Evolutionary conservation across 2,329 filamentous ascomycete species (phyloP).

Genomic region (Aspergillus pseudotamarii): DNA sequence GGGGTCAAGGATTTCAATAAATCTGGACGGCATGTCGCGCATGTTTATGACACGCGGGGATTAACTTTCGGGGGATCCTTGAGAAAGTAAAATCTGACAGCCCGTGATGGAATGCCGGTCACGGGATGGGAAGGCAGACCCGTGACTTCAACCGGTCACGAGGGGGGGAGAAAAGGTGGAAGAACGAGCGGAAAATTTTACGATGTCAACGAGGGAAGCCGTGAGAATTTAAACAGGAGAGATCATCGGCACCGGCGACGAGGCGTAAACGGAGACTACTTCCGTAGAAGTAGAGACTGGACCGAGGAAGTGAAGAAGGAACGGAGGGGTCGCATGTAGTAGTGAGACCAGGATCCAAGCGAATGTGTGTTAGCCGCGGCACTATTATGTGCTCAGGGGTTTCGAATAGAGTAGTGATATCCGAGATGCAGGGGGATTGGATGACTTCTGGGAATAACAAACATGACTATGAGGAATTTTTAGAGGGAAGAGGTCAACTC

Average conservation of each 20-base stretch:
- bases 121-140: background rate
- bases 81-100: background rate
- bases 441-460: background rate
- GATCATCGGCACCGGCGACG: background rate
- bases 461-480: background rate
- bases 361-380: background rate
- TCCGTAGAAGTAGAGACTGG: conserved; percentile 1
- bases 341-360: conserved; percentile 6
- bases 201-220: background rate
- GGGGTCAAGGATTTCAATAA: conserved; percentile 47
- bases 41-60: conserved; percentile 15
- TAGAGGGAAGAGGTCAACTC: background rate
- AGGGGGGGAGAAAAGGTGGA: background rate
- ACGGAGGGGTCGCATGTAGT: conserved; percentile 3
- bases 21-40: conserved; percentile 44
- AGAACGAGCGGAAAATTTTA: background rate
- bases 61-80: background rate
- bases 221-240: background rate
- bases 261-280: background rate
- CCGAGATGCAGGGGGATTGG: background rate
- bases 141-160: background rate
- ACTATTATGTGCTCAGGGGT: background rate
- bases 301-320: background rate
- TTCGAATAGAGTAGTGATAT: background rate
- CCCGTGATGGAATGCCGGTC: background rate